Evolutionary conservation across 2,329 filamentous ascomycete genomes (phyloP).

Genomic region (Microcyclospora tardicrescens): DNA sequence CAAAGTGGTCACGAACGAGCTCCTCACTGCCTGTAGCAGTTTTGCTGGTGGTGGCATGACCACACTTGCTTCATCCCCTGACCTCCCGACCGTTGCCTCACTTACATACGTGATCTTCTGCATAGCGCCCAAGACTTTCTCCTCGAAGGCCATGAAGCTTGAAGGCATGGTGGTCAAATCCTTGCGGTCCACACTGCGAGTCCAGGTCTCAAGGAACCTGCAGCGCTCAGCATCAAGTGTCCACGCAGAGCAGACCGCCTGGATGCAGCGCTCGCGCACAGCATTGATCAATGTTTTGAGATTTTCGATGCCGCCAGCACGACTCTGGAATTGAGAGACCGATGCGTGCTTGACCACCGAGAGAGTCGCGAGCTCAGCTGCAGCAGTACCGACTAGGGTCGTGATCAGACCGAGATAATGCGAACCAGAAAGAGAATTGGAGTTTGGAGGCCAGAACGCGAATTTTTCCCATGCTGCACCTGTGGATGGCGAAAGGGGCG

Average conservation of each 20-base stretch:
- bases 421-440: conserved; percentile 84
- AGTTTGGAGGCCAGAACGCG: conserved; percentile 90
- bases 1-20: conserved; percentile 82
- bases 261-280: conserved; percentile 72
- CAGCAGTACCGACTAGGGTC: conserved; percentile 69
- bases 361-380: conserved; percentile 71
- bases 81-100: conserved; percentile 54
- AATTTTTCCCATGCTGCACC: conserved; percentile 88
- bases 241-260: conserved; percentile 81
- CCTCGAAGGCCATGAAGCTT: conserved; percentile 75
- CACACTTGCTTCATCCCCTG: conserved; percentile 62
- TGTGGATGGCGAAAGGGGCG: conserved; percentile 59
- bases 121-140: conserved; percentile 67
- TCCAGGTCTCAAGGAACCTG: conserved; percentile 90
- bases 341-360: conserved; percentile 47
- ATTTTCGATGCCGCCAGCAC: conserved; percentile 48
- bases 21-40: conserved; percentile 76
- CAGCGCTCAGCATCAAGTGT: conserved; percentile 85
- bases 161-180: conserved; percentile 87
- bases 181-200: conserved; percentile 62
- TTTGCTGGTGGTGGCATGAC: conserved; percentile 77
- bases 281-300: conserved; percentile 63
- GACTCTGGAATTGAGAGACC: conserved; percentile 3
- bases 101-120: conserved; percentile 92
- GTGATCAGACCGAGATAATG: conserved; percentile 78